phyloP scores from a whole-genome alignment of 108 stramenopile species.

The Pseudonitzschia multiseries region DNA sequence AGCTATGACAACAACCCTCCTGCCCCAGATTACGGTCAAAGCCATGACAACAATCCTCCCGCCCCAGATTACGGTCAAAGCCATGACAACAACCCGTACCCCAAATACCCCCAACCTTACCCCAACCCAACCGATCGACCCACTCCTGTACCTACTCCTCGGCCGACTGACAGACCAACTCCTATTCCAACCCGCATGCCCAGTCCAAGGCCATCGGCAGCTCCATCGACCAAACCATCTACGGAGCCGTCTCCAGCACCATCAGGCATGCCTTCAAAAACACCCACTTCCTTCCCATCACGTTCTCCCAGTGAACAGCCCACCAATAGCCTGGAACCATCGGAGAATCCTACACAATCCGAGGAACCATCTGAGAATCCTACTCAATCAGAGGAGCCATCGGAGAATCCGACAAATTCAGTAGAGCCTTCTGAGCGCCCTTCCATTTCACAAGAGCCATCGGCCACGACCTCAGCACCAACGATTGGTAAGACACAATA shows the following conservation, averaged over 20 bases:
- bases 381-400: neutral
- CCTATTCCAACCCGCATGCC: neutral
- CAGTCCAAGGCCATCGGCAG: too few species aligned
- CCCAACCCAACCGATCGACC: neutral
- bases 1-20: too few species aligned
- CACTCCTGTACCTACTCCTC: neutral
- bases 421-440: neutral
- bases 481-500: neutral
- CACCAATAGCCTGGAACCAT: neutral
- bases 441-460: neutral
- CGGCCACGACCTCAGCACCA: neutral
- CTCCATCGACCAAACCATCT: too few species aligned
- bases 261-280: too few species aligned
- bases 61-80: neutral
- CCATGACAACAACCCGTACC: too few species aligned
- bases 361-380: conserved; percentile 6
- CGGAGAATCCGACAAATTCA: neutral
- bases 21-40: neutral
- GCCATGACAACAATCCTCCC: neutral
- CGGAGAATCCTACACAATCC: neutral
- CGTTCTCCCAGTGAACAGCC: neutral
- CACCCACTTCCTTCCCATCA: neutral
- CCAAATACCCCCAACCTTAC: neutral
- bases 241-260: neutral
- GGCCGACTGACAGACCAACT: neutral